These are phyloP conservation scores for Kitagawia praeruptora DNA, from an alignment of 129 eudicot species.

Conservation along the genomic window DNA sequence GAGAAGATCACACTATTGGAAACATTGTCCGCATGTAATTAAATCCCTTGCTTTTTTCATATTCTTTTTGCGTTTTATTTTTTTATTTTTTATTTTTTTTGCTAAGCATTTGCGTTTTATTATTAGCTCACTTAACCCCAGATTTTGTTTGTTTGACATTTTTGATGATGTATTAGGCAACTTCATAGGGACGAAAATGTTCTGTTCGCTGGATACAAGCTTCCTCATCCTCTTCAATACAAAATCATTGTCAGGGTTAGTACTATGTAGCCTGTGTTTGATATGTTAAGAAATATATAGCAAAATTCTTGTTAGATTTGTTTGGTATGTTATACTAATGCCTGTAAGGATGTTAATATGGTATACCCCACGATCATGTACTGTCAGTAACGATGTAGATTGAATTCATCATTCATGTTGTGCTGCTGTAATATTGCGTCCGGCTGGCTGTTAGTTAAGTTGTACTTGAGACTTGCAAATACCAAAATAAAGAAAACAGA, in stretches of 20 bases:
- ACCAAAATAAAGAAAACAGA: not conserved
- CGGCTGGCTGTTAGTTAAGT: not conserved
- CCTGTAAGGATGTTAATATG: not conserved
- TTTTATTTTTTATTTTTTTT: too few species aligned
- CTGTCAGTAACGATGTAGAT: too few species aligned
- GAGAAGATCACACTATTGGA: constrained; percentile 94
- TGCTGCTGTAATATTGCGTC: not conserved
- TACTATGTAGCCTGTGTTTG: constrained; percentile 8
- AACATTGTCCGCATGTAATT: constrained; percentile 83
- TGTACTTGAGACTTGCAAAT: not conserved
- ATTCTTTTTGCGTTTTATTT: not conserved
- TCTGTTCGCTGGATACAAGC: constrained; percentile 93
- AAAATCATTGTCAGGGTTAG: constrained; percentile 82
- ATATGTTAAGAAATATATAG: not conserved
- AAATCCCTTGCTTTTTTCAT: not conserved
- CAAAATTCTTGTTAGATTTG: not conserved
- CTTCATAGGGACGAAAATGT: constrained; percentile 90
- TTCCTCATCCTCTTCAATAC: constrained; percentile 98
- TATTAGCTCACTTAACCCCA: constrained; percentile 5
- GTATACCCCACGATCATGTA: too few species aligned
- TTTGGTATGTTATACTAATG: not conserved
- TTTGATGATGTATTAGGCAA: constrained; percentile 49
- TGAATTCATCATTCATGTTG: not conserved
- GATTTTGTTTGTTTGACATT: not conserved
- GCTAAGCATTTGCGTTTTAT: not conserved